phyloP scores from a whole-genome alignment of 2,329 filamentous ascomycete species.

The Phaeophleospora eucalypticola region DNA sequence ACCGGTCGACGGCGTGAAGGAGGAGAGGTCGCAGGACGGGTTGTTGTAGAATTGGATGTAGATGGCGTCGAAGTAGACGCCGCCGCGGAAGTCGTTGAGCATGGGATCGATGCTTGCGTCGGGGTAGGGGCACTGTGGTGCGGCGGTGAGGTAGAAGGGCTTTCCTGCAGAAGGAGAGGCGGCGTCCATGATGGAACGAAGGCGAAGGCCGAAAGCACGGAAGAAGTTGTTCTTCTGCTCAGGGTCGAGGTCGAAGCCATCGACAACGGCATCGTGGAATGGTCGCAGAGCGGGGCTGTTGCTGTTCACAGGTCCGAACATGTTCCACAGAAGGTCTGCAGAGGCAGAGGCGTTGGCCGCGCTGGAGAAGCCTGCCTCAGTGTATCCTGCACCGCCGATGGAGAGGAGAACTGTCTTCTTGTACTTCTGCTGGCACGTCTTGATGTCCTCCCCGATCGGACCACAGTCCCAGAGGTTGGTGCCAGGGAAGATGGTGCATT shows the following conservation, averaged over 20 bases:
- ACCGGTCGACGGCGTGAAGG: conserved; percentile 33
- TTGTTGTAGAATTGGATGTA: conserved; percentile 46
- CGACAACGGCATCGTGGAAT: conserved; percentile 61
- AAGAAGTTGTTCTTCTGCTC: conserved; percentile 59
- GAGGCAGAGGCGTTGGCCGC: conserved; percentile 49
- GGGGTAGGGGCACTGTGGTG: conserved; percentile 39
- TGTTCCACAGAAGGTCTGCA: conserved; percentile 64
- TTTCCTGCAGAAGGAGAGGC: conserved; percentile 21
- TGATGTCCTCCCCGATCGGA: conserved; percentile 55
- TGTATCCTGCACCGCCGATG: conserved; percentile 67
- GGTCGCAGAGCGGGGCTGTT: conserved; percentile 50
- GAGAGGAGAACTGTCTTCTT: conserved; percentile 70
- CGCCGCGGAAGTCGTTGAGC: conserved; percentile 54
- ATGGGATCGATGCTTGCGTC: conserved; percentile 32
- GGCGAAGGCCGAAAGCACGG: conserved; percentile 42
- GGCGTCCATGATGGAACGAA: conserved; percentile 28
- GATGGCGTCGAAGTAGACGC: conserved; percentile 54
- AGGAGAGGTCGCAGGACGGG: conserved; percentile 42
- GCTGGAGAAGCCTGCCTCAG: conserved; percentile 62
- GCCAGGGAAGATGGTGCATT: conserved; percentile 57
- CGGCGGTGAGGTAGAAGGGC: conserved; percentile 39
- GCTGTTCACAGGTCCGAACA: conserved; percentile 56
- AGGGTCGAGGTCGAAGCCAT: conserved; percentile 75
- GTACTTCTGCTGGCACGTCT: conserved; percentile 56
- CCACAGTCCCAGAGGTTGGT: conserved; percentile 59